Evolutionary conservation across 805 yeast species (phyloP), one percentile per base, ranked within the genome.

Genomic region (Komagataella pseudopastoris): DNA sequence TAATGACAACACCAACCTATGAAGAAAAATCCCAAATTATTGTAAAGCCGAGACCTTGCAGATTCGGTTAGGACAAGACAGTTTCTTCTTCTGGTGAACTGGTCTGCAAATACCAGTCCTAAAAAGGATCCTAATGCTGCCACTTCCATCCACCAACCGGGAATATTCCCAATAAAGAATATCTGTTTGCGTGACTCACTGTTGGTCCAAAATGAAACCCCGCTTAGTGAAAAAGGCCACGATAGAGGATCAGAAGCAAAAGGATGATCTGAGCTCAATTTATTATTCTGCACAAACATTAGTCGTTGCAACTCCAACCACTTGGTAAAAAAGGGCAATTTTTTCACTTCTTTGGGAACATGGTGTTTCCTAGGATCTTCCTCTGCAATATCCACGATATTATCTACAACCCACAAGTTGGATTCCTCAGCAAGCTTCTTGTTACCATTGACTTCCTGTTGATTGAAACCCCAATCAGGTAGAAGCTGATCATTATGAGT

Each of bases 171-270:
- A 52, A 85, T 75, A 68, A 91, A 87, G 69, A 82, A 93, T 50
- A 93, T 89, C 69, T 93, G 99, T 59, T 74, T 72, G 55, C 74
- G 76, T 51, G 66, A 61, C 6, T 75, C 81, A 51, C 74, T 72
- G 54, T 85, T 81, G 47, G 95, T 90, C 97, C 98, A 93, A 74
- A 91, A 93, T 1, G 97, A 88, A 45, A 93, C 97, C 58, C 99
- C 99, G 14, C 87, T 78, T 51, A 84, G 66, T 51, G 93, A 77
- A 55, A 87, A 74, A 17, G 99, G 99, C 99, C 99, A 93, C 6
- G 83, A 71, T 56, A 80, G 77, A 2, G 99, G 99, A 55, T 80
- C 82, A 4, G 97, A 88, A 7, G 97, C 96, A 71, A 87, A 93
- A 48, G 99, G 99, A 68, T 93, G 99, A 23, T 86, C 88, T 14